phyloP scores from a whole-genome alignment of 192 early-diverging fungal genomes.

The Rhizophagus sp. region DNA sequence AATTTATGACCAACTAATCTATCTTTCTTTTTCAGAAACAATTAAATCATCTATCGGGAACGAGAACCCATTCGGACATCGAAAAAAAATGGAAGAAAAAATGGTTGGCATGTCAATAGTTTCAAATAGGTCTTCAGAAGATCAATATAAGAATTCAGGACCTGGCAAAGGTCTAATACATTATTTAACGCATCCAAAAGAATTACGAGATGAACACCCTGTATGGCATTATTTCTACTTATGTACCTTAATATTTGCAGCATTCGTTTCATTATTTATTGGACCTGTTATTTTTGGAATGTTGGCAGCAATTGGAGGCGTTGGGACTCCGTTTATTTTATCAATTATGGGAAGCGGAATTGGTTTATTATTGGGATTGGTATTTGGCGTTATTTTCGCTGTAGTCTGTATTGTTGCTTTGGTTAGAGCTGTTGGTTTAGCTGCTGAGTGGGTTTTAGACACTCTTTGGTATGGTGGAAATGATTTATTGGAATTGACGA shows the following conservation, averaged over 20 bases:
- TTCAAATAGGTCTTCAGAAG: neutral
- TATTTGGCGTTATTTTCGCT: slow-evolving; percentile 19
- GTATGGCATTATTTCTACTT: slow-evolving; percentile 30
- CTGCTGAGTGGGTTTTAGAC: slow-evolving; percentile 28
- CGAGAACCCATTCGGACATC: neutral
- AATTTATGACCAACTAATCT: neutral
- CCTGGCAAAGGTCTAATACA: slow-evolving; percentile 2
- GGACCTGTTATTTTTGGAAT: slow-evolving; percentile 28
- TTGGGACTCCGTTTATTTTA: slow-evolving; percentile 23
- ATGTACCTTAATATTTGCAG: slow-evolving; percentile 3
- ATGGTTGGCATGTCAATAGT: neutral
- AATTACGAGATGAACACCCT: slow-evolving; percentile 22
- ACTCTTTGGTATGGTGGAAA: slow-evolving; percentile 19
- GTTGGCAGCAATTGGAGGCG: slow-evolving; percentile 26
- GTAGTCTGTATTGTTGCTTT: slow-evolving; percentile 28
- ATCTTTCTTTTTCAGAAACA: neutral
- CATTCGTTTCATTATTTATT: slow-evolving; percentile 26
- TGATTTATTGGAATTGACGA: slow-evolving; percentile 22
- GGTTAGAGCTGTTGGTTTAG: slow-evolving; percentile 6
- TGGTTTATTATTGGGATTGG: slow-evolving; percentile 7
- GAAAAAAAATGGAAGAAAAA: neutral
- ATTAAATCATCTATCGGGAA: neutral
- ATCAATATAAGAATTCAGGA: neutral
- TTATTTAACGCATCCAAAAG: slow-evolving; percentile 13
- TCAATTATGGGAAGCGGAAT: slow-evolving; percentile 2